A percentile compares a stretch with the other conserved stretches of the same genome.
phyloP scores from a whole-genome alignment of 805 yeast species.

The Kodamaea neixiangensis region DNA sequence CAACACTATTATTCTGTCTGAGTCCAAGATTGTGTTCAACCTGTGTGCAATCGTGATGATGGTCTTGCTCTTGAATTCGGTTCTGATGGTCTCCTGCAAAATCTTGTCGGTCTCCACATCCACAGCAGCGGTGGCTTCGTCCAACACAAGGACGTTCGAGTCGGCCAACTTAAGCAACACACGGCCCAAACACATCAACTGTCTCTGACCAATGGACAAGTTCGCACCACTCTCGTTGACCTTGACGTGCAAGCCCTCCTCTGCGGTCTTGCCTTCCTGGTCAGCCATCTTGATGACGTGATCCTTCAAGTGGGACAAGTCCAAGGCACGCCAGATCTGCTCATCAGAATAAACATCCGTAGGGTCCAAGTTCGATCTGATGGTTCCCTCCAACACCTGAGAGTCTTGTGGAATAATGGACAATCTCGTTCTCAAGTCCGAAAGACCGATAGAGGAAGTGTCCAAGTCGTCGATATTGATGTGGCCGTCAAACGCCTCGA shows the following conservation, averaged over 20 bases:
- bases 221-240: slow-evolving; percentile 49
- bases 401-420: slow-evolving; percentile 50
- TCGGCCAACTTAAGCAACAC: slow-evolving; percentile 66
- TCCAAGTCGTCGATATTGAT: slow-evolving; percentile 38
- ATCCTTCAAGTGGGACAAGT: slow-evolving; percentile 43
- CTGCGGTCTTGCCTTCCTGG: slow-evolving; percentile 27
- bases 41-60: slow-evolving; percentile 85
- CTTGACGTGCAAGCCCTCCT: slow-evolving; percentile 33
- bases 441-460: slow-evolving; percentile 39
- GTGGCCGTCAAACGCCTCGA: slow-evolving; percentile 39
- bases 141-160: slow-evolving; percentile 61
- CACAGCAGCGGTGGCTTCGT: slow-evolving; percentile 89
- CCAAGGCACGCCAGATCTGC: slow-evolving; percentile 44
- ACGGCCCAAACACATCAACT: slow-evolving; percentile 74
- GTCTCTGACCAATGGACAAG: slow-evolving; percentile 55
- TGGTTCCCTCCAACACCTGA: slow-evolving; percentile 46
- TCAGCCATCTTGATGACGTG: slow-evolving; percentile 38
- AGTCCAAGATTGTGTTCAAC: slow-evolving; percentile 78
- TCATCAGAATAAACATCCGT: slow-evolving; percentile 37
- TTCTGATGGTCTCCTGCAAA: slow-evolving; percentile 75
- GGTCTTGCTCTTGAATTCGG: slow-evolving; percentile 73
- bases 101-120: slow-evolving; percentile 82
- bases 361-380: slow-evolving; percentile 45
- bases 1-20: slow-evolving; percentile 73
- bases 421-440: slow-evolving; percentile 44